Conservation (phyloP, 805 yeast species). For the Zygosaccharomyces gambellarensis region DNA sequence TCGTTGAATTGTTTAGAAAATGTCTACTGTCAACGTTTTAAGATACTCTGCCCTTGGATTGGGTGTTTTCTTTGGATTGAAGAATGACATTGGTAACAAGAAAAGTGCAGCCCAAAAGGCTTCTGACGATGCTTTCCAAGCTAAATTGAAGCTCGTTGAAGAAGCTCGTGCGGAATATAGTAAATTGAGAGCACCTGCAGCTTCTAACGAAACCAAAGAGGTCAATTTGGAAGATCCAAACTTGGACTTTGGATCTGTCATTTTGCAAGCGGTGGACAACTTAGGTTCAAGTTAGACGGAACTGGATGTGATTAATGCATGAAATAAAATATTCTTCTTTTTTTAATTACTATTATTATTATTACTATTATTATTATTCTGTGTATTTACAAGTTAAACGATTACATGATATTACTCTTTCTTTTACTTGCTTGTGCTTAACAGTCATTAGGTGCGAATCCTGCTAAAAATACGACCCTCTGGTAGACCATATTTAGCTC, state of each 20-base stretch:
- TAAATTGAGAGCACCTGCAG: constrained; percentile 48
- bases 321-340: constrained; percentile 1
- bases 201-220: constrained; percentile 43
- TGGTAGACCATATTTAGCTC: constrained; percentile 69
- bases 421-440: neutral
- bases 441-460: constrained; percentile 39
- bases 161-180: constrained; percentile 90
- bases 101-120: constrained; percentile 53
- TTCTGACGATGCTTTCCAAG: constrained; percentile 53
- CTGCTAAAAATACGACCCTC: constrained; percentile 70
- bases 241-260: constrained; percentile 72
- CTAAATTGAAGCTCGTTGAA: constrained; percentile 68
- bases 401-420: constrained; percentile 1
- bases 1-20: constrained; percentile 13
- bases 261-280: constrained; percentile 60
- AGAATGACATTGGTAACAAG: constrained; percentile 70
- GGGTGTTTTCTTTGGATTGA: constrained; percentile 85
- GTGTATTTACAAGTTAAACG: constrained; percentile 1
- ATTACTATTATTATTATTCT: neutral
- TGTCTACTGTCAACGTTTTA: constrained; percentile 60
- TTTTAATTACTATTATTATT: neutral
- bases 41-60: constrained; percentile 89
- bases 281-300: constrained; percentile 30
- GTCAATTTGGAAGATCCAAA: constrained; percentile 84
- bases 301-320: neutral